Evolutionary conservation across 805 yeast species (phyloP).

Genomic region (Candida pini): DNA sequence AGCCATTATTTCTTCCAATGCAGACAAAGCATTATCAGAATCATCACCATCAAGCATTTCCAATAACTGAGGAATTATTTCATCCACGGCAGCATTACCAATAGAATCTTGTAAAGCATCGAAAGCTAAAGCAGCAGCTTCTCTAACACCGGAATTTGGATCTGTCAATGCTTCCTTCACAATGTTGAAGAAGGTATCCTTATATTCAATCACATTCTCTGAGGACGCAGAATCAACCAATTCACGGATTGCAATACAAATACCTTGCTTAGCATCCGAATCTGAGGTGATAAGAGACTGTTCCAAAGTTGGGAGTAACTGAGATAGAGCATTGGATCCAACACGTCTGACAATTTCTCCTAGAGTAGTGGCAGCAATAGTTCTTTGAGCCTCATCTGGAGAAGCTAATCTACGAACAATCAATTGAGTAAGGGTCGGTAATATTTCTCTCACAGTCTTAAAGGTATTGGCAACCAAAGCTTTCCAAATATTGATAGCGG

Average conservation of each 20-base stretch:
- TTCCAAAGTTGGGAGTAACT: constrained; percentile 79
- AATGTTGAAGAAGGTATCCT: constrained; percentile 63
- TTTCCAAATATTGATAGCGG: constrained; percentile 94
- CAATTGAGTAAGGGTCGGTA: constrained; percentile 75
- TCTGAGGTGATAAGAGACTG: constrained; percentile 55
- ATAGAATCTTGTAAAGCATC: constrained; percentile 78
- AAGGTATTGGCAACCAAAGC: constrained; percentile 95
- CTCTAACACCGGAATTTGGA: constrained; percentile 66
- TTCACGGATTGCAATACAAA: constrained; percentile 88
- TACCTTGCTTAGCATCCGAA: constrained; percentile 90
- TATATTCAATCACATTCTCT: constrained; percentile 58
- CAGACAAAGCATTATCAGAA: constrained; percentile 75
- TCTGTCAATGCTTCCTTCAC: constrained; percentile 79
- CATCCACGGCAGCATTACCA: constrained; percentile 85
- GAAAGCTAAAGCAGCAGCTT: constrained; percentile 86
- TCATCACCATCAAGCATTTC: constrained; percentile 47
- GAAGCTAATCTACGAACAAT: constrained; percentile 81
- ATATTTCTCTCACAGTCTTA: constrained; percentile 83
- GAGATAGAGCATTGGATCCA: constrained; percentile 80
- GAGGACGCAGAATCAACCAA: constrained; percentile 68
- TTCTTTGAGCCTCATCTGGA: constrained; percentile 70
- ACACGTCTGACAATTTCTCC: constrained; percentile 95
- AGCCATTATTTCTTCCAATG: constrained; percentile 88
- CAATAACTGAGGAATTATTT: constrained; percentile 78
- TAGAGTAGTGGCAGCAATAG: constrained; percentile 86